Evolutionary conservation across 371 early-diverging fungal species (phyloP).

Genomic region (Basidiobolus meristosporus): DNA sequence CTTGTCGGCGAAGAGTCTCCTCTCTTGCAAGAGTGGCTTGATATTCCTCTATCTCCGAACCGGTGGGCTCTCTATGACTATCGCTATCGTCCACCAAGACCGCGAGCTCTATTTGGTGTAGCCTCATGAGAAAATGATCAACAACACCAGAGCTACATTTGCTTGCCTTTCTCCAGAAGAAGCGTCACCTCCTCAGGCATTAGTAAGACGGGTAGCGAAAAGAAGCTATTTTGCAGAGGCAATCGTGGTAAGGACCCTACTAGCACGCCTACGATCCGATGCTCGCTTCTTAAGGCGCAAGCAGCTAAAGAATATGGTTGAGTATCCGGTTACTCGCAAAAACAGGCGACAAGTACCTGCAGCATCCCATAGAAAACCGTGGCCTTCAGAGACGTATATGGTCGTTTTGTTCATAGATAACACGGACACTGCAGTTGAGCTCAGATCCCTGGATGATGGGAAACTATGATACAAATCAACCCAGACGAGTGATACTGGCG

Average conservation of each 20-base stretch:
- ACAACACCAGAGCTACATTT: not conserved
- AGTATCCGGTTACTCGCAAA: too few relatives aligned
- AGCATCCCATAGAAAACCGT: too few relatives aligned
- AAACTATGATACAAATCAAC: too few relatives aligned
- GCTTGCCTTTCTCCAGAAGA: conserved; percentile 15
- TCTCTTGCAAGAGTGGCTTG: not conserved
- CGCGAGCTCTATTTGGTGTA: conserved; percentile 4
- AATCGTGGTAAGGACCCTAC: conserved; percentile 24
- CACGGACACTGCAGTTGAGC: too few relatives aligned
- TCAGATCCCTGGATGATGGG: too few relatives aligned
- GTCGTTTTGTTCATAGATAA: too few relatives aligned
- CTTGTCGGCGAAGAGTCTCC: conserved; percentile 3
- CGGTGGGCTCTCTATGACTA: conserved; percentile 2
- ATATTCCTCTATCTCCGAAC: conserved; percentile 2
- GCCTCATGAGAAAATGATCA: too few relatives aligned
- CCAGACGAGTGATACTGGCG: too few relatives aligned
- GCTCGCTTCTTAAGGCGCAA: conserved; percentile 14
- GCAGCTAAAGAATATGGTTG: conserved; percentile 10
- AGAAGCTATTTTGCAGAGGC: conserved; percentile 29
- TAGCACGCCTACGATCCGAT: conserved; percentile 27
- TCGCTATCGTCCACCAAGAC: conserved; percentile 4
- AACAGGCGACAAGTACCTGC: too few relatives aligned
- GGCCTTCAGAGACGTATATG: too few relatives aligned
- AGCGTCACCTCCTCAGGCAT: conserved; percentile 27
- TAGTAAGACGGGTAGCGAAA: conserved; percentile 22